phyloP scores from a whole-genome alignment of 257 asterid genomes.

The Solanum raphanifolium region DNA sequence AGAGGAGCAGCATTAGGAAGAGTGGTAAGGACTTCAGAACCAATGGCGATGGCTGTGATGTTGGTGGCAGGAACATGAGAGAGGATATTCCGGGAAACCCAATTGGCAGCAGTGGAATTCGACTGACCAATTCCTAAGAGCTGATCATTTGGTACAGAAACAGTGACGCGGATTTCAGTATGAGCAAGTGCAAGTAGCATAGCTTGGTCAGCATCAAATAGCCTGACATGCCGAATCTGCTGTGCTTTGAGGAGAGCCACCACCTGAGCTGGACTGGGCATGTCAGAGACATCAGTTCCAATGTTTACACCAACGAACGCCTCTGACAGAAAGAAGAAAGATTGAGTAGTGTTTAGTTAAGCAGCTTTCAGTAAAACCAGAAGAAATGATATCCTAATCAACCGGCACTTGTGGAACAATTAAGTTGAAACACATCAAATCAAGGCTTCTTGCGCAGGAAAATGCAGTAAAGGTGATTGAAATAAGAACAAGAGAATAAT shows the following conservation, averaged over 20 bases:
- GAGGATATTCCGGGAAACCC: conserved; percentile 72
- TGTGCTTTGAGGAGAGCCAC: conserved; percentile 82
- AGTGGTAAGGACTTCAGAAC: conserved; percentile 66
- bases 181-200: conserved; percentile 79
- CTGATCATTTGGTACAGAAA: conserved; percentile 81
- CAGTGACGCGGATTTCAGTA: conserved; percentile 54
- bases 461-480: not conserved
- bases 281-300: conserved; percentile 73
- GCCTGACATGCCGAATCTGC: conserved; percentile 67
- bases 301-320: conserved; percentile 77
- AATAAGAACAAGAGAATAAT: not conserved
- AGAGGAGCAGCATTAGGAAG: conserved; percentile 80
- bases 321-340: conserved; percentile 19
- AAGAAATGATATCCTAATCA: not conserved
- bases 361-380: not conserved
- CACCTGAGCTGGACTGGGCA: conserved; percentile 78
- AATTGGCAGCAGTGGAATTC: conserved; percentile 75
- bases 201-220: conserved; percentile 56
- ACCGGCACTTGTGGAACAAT: not conserved
- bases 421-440: not conserved
- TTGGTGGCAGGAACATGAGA: conserved; percentile 74
- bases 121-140: conserved; percentile 81
- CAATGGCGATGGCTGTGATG: conserved; percentile 74
- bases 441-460: not conserved
- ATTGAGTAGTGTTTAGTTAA: not conserved